Percentiles rank a stretch among this genome's conserved stretches.
These are phyloP conservation scores for Elaphomyces granulatus DNA, from an alignment of 495 filamentous ascomycete species.

Conservation along the genomic window DNA sequence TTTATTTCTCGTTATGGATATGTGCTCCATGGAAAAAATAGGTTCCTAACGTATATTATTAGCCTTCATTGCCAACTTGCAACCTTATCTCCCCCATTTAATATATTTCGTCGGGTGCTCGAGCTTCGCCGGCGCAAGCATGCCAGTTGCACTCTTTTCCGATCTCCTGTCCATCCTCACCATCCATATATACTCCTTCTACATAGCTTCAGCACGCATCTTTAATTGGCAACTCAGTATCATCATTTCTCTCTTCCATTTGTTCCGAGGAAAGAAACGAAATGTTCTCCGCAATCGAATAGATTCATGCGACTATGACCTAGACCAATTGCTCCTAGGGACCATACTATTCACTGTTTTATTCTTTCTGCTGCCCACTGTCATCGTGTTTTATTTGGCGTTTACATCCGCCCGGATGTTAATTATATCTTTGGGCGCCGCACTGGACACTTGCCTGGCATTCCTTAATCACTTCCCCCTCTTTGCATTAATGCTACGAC, in stretches of 20 bases:
- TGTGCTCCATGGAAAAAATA: too few species aligned
- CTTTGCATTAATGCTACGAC: slow-evolving; percentile 89
- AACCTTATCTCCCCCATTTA: slow-evolving; percentile 66
- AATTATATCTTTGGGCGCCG: slow-evolving; percentile 83
- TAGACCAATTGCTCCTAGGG: slow-evolving; percentile 91
- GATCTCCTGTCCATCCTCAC: slow-evolving; percentile 87
- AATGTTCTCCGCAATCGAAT: slow-evolving; percentile 96
- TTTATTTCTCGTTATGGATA: too few species aligned
- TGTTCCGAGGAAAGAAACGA: slow-evolving; percentile 94
- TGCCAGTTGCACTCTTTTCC: slow-evolving; percentile 94
- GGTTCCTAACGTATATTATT: too few species aligned
- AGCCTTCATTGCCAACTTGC: slow-evolving; percentile 61
- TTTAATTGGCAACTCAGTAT: slow-evolving; percentile 98
- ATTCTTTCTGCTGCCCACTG: slow-evolving; percentile 89
- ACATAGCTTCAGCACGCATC: slow-evolving; percentile 88
- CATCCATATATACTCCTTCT: slow-evolving; percentile 94
- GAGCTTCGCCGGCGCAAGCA: slow-evolving; percentile 86
- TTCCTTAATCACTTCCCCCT: slow-evolving; percentile 97
- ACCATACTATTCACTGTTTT: slow-evolving; percentile 94
- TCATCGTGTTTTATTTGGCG: slow-evolving; percentile 91
- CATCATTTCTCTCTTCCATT: slow-evolving; percentile 89
- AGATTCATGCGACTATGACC: slow-evolving; percentile 96
- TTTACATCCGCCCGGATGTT: slow-evolving; percentile 90
- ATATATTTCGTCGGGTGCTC: slow-evolving; percentile 92
- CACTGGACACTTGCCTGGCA: slow-evolving; percentile 77